A percentile compares a stretch with the other conserved stretches of the same genome.
Conservation (phyloP, 805 yeast genomes). For the Tetrapisispora arboricola region DNA sequence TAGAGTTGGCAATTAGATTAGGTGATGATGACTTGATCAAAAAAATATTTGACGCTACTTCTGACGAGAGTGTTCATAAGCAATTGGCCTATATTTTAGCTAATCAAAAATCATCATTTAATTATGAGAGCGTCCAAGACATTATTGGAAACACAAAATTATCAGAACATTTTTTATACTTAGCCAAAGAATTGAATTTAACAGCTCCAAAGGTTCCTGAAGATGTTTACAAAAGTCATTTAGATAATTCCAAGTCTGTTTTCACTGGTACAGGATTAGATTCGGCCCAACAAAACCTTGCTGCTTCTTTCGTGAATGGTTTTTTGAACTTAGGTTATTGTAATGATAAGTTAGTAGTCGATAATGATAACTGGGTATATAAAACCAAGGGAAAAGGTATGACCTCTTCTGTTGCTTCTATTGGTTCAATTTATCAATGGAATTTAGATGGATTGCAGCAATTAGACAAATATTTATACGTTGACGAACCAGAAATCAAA, state of each 20-base stretch:
- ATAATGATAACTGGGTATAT: slow-evolving; percentile 81
- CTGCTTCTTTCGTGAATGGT: slow-evolving; percentile 88
- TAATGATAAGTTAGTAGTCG: slow-evolving; percentile 66
- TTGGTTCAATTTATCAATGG: slow-evolving; percentile 90
- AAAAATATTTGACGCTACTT: slow-evolving; percentile 72
- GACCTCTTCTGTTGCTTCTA: slow-evolving; percentile 82
- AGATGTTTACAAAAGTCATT: slow-evolving; percentile 84
- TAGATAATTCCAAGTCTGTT: slow-evolving; percentile 60
- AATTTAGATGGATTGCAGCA: slow-evolving; percentile 84
- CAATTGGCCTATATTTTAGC: slow-evolving; percentile 88
- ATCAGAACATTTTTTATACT: slow-evolving; percentile 67
- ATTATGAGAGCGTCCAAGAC: slow-evolving; percentile 67
- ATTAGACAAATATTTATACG: slow-evolving; percentile 79
- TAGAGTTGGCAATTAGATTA: slow-evolving; percentile 78
- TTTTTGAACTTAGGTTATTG: slow-evolving; percentile 89
- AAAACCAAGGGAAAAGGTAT: slow-evolving; percentile 87
- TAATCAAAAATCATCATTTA: slow-evolving; percentile 74
- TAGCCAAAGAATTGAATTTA: slow-evolving; percentile 79
- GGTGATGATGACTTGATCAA: slow-evolving; percentile 71
- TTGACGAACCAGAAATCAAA: slow-evolving; percentile 75
- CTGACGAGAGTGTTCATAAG: slow-evolving; percentile 64
- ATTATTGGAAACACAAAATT: slow-evolving; percentile 71
- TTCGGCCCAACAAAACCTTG: slow-evolving; percentile 90
- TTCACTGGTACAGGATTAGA: slow-evolving; percentile 48
- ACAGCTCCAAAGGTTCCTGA: slow-evolving; percentile 89